Evolutionary conservation across 164 flowering plant species (phyloP), one percentile per base, ranked within the genome.

Genomic region (Piper longum): DNA sequence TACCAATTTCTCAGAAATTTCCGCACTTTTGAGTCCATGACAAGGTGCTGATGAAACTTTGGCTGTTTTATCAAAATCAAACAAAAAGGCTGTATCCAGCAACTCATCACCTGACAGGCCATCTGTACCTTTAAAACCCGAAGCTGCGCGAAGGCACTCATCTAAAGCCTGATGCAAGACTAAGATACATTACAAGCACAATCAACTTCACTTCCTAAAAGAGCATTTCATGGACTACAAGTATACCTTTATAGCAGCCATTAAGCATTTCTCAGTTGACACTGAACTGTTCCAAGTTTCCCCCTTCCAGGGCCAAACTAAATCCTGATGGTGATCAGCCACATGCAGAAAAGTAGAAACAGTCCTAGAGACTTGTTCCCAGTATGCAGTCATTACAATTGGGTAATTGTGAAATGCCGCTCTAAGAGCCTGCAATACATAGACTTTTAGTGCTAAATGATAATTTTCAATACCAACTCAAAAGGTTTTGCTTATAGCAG

Each of bases 121-220:
- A 67, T 88, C 97, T 45, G 84, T 88, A 74, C 99, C 99, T 76
- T 72, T 86, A 69, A 90, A 93, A 67, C 99, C 99, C 77, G 95
- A 84, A 56, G 82, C 64, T 56, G 92, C 97, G 26, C 97, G 95
- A 65, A 93, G 90, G 62, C 82, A 82, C 70, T 87, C 95, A 81
- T 90, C 97, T 76, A 90, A 74, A 61, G 85, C 87, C 98, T 92
- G 86, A 59, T 75, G 39, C 42, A 62, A 13, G 51, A 59, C 16
- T 16, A 55, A 16, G 16, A 56, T 48, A 48, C 14, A 48, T 48
- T 5, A 9, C 3, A 48, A 44, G 48, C 48, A 44, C 48, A 11
- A 1, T 44, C 7, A 44, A 5, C 14, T 48, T 48, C 9, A 48
- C 9, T 12, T 48, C 14, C 14, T 48, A 48, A 48, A 5, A 14